phyloP scores from a whole-genome alignment of 768 basidiomycete genomes.

The Auricularia heimuer region DNA sequence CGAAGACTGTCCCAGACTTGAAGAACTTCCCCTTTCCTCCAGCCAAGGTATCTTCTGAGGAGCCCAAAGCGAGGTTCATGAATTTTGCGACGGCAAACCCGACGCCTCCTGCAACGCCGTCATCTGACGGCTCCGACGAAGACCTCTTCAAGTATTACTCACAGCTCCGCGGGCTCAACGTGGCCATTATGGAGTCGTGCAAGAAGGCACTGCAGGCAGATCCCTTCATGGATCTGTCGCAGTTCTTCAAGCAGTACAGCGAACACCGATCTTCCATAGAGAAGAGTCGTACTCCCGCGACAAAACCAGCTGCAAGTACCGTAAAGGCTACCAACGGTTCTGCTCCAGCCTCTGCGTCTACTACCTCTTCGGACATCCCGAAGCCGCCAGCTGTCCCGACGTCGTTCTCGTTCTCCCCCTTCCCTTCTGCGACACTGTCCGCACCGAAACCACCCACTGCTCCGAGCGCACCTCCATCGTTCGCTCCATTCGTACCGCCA shows the following conservation, averaged over 20 bases:
- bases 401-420: neutral
- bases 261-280: conserved; percentile 43
- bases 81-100: conserved; percentile 12
- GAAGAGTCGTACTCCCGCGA: conserved; percentile 40
- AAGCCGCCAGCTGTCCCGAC: neutral
- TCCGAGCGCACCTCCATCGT: conserved; percentile 3
- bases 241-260: conserved; percentile 49
- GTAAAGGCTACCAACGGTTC: neutral
- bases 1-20: neutral
- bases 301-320: conserved; percentile 10
- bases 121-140: conserved; percentile 16
- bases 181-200: conserved; percentile 50
- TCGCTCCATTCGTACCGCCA: conserved; percentile 7
- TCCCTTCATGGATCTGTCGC: conserved; percentile 58
- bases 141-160: conserved; percentile 45
- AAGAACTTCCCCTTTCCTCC: conserved; percentile 32
- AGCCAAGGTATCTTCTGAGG: conserved; percentile 15
- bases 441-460: neutral
- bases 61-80: conserved; percentile 8
- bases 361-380: neutral
- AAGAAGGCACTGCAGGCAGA: conserved; percentile 52
- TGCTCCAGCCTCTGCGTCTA: neutral
- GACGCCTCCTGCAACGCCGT: conserved; percentile 8
- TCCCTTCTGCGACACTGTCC: neutral
- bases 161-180: conserved; percentile 65